Evolutionary conservation across 345 rosid genomes (phyloP).

Genomic region (Durio zibethinus): DNA sequence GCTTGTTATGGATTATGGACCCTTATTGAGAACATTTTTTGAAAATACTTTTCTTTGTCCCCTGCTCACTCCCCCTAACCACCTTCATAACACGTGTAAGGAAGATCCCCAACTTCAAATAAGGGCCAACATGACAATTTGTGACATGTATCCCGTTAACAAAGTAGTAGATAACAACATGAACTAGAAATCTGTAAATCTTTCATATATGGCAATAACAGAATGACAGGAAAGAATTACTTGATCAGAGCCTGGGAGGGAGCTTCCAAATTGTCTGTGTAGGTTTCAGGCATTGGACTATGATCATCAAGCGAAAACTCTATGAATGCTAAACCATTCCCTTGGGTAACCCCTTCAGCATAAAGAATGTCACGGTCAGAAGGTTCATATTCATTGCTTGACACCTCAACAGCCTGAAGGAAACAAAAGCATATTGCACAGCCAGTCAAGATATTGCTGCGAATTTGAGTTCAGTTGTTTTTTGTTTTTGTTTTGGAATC

Average conservation of each 20-base stretch:
- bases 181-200: not conserved
- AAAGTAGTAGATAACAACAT: not conserved
- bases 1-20: not conserved
- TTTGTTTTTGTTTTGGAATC: not conserved
- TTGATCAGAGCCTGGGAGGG: slow-evolving; percentile 57
- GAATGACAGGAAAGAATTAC: slow-evolving; percentile 29
- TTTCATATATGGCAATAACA: not conserved
- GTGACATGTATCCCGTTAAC: not conserved
- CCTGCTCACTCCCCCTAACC: not conserved
- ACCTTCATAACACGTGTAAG: not conserved
- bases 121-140: not conserved
- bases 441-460: not conserved
- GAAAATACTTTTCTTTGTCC: too few species aligned
- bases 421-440: slow-evolving; percentile 3
- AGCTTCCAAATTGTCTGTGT: slow-evolving; percentile 66
- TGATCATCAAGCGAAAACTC: slow-evolving; percentile 87
- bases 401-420: slow-evolving; percentile 91
- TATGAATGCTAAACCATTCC: slow-evolving; percentile 92
- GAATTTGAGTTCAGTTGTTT: not conserved
- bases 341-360: slow-evolving; percentile 96
- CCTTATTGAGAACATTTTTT: not conserved
- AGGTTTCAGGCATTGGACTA: slow-evolving; percentile 87
- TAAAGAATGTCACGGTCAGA: slow-evolving; percentile 83
- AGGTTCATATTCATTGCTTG: slow-evolving; percentile 96
- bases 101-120: not conserved